Conservation (phyloP, 208 protist genomes). For the Trypanosoma lewisi region DNA sequence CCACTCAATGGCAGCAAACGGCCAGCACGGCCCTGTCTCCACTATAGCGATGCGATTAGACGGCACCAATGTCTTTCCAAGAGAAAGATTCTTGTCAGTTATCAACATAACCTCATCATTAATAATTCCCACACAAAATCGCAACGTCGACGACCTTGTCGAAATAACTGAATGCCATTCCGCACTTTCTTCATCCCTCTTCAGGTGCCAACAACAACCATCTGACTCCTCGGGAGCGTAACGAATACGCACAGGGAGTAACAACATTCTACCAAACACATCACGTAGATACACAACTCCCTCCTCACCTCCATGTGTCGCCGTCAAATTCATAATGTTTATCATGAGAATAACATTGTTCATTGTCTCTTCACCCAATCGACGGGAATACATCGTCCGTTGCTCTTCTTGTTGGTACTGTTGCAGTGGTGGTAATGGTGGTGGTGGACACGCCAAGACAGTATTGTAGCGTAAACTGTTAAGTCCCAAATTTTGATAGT, state of each 20-base stretch:
- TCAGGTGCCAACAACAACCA: constrained; percentile 8
- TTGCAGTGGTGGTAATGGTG: too few relatives aligned
- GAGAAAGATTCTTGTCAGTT: neutral
- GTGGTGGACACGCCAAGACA: constrained; percentile 3
- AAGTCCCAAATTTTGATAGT: neutral
- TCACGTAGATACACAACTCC: constrained; percentile 18
- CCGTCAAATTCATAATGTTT: neutral
- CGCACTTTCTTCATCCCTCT: neutral
- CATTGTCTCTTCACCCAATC: neutral
- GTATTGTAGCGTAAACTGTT: constrained; percentile 11
- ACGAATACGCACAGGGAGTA: constrained; percentile 5
- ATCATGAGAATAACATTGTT: neutral
- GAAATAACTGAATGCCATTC: constrained; percentile 7
- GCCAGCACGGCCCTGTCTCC: constrained; percentile 4
- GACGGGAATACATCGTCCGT: neutral
- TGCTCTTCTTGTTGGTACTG: too few relatives aligned
- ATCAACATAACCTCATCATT: constrained; percentile 3
- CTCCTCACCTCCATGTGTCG: neutral
- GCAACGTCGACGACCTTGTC: neutral
- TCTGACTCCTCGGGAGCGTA: neutral
- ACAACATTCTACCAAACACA: constrained; percentile 6
- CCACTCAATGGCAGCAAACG: neutral
- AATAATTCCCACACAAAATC: constrained; percentile 11
- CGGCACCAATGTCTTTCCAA: constrained; percentile 4
- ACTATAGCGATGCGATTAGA: neutral